These are phyloP conservation scores for Ceratopteris richardii DNA, from an alignment of 75 land plant genomes.

Conservation along the genomic window DNA sequence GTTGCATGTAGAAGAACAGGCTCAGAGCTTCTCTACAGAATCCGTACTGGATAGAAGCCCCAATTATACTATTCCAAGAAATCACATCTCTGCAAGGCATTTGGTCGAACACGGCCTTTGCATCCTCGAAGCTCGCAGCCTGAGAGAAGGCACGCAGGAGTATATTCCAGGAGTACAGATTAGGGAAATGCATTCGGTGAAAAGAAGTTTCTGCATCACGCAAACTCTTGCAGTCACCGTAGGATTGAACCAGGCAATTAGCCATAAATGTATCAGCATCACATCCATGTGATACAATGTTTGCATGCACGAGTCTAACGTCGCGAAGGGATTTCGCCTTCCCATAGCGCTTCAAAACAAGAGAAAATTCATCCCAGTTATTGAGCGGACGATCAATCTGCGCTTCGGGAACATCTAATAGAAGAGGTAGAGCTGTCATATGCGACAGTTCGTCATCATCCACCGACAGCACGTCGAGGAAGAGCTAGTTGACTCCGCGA, in stretches of 20 bases:
- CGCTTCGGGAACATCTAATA: too few species aligned
- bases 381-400: too few species aligned
- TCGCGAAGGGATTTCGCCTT: background rate
- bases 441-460: too few species aligned
- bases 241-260: background rate
- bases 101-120: conserved; percentile 14
- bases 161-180: conserved; percentile 34
- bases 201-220: background rate
- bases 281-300: background rate
- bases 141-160: conserved; percentile 20
- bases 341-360: too few species aligned
- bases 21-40: conserved; percentile 12
- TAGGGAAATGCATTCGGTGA: background rate
- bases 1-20: conserved; percentile 13
- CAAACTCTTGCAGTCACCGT: background rate
- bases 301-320: background rate
- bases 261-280: conserved; percentile 4
- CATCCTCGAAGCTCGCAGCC: conserved; percentile 18
- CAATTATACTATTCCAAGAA: conserved; percentile 32
- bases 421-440: too few species aligned
- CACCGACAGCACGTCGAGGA: too few species aligned
- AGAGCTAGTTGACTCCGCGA: too few species aligned
- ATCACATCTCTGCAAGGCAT: conserved; percentile 24
- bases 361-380: too few species aligned
- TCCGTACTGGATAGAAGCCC: conserved; percentile 15